Evolutionary conservation across 306 rosid species (phyloP).

Genomic region (Cucumis melo): DNA sequence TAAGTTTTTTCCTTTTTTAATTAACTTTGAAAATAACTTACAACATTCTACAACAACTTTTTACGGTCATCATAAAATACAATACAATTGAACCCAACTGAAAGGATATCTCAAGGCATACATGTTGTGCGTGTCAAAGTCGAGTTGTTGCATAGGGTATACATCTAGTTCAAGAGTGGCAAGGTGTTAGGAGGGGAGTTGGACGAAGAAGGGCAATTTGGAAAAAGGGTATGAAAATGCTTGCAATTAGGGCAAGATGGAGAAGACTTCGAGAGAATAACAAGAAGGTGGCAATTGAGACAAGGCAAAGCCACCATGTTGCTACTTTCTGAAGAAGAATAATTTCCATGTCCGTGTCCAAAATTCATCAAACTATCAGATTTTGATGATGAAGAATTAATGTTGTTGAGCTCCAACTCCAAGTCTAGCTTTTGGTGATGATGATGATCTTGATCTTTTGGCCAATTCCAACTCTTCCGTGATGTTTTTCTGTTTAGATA

Average conservation of each 20-base stretch:
- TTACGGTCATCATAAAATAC: neutral
- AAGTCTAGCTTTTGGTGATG: slow-evolving; percentile 16
- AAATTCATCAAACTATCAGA: neutral
- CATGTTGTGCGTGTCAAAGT: neutral
- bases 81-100: neutral
- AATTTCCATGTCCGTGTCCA: neutral
- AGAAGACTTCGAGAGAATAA: slow-evolving; percentile 29
- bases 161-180: neutral
- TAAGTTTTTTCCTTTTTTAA: no score
- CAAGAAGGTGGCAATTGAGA: slow-evolving; percentile 35
- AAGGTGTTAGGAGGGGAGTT: slow-evolving; percentile 1
- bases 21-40: neutral
- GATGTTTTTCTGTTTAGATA: slow-evolving; percentile 31
- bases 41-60: neutral
- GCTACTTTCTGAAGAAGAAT: neutral
- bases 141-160: neutral
- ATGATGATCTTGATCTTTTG: slow-evolving; percentile 5
- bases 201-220: neutral
- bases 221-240: slow-evolving; percentile 23
- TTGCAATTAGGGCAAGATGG: slow-evolving; percentile 42
- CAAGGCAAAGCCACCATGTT: slow-evolving; percentile 40
- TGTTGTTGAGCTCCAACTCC: slow-evolving; percentile 32
- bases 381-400: neutral
- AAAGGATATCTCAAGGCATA: no score
- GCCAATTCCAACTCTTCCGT: slow-evolving; percentile 30